Evolutionary conservation across 2,329 filamentous ascomycete genomes (phyloP), one percentile per base, ranked within the genome.

Genomic region (Talaromyces sp.): DNA sequence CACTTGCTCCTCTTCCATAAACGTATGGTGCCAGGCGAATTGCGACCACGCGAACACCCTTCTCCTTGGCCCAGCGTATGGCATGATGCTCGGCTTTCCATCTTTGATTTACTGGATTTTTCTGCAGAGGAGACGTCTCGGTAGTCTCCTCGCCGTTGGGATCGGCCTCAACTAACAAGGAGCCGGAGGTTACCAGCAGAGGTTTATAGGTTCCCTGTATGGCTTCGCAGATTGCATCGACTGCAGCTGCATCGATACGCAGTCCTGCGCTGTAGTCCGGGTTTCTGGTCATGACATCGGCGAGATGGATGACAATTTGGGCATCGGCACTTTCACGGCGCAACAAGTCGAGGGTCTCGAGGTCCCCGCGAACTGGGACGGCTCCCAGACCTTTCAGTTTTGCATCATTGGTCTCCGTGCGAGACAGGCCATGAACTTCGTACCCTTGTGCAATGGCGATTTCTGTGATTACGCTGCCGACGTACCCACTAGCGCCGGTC

Each of bases 281-380:
- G 33, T 62, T 37, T 11, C 25, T 52, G 31, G 60, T 62, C 60
- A 62, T 62, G 68, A 73, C 71, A 61, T 75, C 73, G 3, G 78
- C 82, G 6, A 83, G 73, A 66, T 81, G 79, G 4, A 84, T 69
- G 7, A 84, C 78, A n/a, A 74, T 70, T 63, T 84, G 80, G 6
- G 80, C 79, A 10, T 70, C 65, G n/a, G 73, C 67, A 56, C 75
- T 75, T 67, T 82, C 78, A 15, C 66, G 35, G 2, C 72, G 73
- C 4, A 84, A 74, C 2, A 80, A 67, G 25, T 79, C 76, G 45
- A 78, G 73, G 10, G 77, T 71, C 31, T 54, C 27, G 50, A 54
- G 50, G 27, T 54, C 50, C 19, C 50, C 50, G 31, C 50, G 50
- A 35, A 54, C 27, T 19, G 50, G 50, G 2, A 54, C n/a, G 4